phyloP scores from a whole-genome alignment of 805 yeast species.

The Saitoella complicata region DNA sequence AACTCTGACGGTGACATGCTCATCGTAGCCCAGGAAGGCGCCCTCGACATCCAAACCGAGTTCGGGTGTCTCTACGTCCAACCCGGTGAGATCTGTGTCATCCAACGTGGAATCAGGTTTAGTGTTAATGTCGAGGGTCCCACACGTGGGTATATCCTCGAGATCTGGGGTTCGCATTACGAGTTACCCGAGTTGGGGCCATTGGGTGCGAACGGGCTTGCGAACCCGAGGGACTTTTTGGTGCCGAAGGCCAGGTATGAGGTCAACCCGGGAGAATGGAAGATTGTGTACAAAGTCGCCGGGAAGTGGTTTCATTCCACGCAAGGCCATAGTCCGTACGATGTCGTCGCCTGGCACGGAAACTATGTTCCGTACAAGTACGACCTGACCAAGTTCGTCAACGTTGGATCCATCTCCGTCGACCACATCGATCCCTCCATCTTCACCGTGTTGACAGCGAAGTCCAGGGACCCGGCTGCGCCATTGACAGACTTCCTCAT shows the following conservation, averaged over 20 bases:
- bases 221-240: slow-evolving; percentile 18
- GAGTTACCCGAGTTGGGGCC: slow-evolving; percentile 20
- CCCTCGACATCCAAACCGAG: slow-evolving; percentile 14
- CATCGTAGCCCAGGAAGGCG: slow-evolving; percentile 13
- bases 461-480: slow-evolving; percentile 14
- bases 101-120: slow-evolving; percentile 14
- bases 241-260: slow-evolving; percentile 17
- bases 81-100: slow-evolving; percentile 13
- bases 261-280: slow-evolving; percentile 12
- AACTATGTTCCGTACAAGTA: slow-evolving; percentile 18
- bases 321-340: slow-evolving; percentile 16
- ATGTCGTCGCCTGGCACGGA: slow-evolving; percentile 20
- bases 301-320: slow-evolving; percentile 8
- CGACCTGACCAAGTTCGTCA: slow-evolving; percentile 16
- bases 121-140: slow-evolving; percentile 4
- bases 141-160: slow-evolving; percentile 16
- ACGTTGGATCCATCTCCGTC: slow-evolving; percentile 17
- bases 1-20: slow-evolving; percentile 15
- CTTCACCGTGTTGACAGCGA: slow-evolving; percentile 14
- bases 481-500: slow-evolving; percentile 19
- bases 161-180: slow-evolving; percentile 16
- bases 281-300: slow-evolving; percentile 9
- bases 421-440: slow-evolving; percentile 20
- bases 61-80: slow-evolving; percentile 12
- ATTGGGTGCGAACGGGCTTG: slow-evolving; percentile 18